Conservation (phyloP, 371 early-diverging fungal species). For the Batrachochytrium dendrobatidis region DNA sequence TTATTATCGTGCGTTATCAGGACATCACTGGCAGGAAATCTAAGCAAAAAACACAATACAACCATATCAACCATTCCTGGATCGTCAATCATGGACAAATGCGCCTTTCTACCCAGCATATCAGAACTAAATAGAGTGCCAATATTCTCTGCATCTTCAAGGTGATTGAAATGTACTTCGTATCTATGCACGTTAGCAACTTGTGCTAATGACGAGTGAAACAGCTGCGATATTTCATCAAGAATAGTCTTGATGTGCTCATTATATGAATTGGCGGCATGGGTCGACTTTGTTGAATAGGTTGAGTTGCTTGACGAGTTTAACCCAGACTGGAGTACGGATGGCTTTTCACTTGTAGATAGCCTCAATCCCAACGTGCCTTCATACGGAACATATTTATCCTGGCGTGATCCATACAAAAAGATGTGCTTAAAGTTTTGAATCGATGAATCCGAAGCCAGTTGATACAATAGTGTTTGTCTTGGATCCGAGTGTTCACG, state of each 20-base stretch:
- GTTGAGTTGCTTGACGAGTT: too few species aligned
- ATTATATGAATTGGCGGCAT: neutral
- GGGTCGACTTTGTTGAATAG: neutral
- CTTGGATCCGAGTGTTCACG: slow-evolving; percentile 13
- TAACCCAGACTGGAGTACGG: too few species aligned
- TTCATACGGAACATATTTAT: slow-evolving; percentile 22
- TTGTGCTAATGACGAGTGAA: neutral
- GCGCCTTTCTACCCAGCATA: slow-evolving; percentile 23
- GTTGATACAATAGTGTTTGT: slow-evolving; percentile 19
- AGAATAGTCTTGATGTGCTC: neutral
- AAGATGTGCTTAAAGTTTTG: slow-evolving; percentile 14
- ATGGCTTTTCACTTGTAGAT: neutral
- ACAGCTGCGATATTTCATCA: neutral
- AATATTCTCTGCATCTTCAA: slow-evolving; percentile 11
- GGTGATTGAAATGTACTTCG: slow-evolving; percentile 6
- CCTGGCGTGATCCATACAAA: slow-evolving; percentile 21
- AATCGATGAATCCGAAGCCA: slow-evolving; percentile 8
- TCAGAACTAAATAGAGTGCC: slow-evolving; percentile 8
- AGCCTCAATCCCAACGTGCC: slow-evolving; percentile 9
- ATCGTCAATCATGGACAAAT: slow-evolving; percentile 27
- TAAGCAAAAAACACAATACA: too few species aligned
- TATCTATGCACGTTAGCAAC: neutral
- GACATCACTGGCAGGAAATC: too few species aligned
- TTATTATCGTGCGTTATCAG: too few species aligned
- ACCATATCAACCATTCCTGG: slow-evolving; percentile 18